phyloP scores from a whole-genome alignment of 768 basidiomycete genomes.

The Auricularia heimuer region DNA sequence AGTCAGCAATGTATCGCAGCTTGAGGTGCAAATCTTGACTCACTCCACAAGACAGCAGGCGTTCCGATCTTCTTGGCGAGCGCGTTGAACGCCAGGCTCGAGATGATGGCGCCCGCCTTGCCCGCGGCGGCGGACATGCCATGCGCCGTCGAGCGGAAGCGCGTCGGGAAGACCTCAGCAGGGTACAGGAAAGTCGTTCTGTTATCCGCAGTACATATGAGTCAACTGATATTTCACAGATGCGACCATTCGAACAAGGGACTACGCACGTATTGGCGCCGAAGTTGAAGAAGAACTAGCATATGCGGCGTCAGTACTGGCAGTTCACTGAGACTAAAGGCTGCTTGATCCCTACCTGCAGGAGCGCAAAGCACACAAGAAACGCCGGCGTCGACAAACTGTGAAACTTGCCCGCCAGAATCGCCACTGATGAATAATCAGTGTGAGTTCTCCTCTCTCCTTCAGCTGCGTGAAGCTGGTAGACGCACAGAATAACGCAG shows the following conservation, averaged over 20 bases:
- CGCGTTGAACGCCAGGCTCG: conserved; percentile 38
- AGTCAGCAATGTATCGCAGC: neutral
- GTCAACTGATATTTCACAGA: too few species aligned
- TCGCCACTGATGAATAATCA: conserved; percentile 36
- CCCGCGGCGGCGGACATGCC: conserved; percentile 36
- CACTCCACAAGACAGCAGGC: conserved; percentile 61
- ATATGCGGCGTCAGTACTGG: conserved; percentile 26
- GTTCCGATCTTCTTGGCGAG: conserved; percentile 52
- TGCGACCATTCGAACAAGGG: too few species aligned
- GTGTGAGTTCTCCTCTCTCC: conserved; percentile 14
- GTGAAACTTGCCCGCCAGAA: conserved; percentile 20
- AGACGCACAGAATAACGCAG: conserved; percentile 53
- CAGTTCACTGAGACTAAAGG: conserved; percentile 19
- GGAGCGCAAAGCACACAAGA: conserved; percentile 6
- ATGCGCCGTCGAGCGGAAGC: conserved; percentile 34
- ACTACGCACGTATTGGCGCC: conserved; percentile 26
- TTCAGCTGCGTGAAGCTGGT: neutral
- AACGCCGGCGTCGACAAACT: conserved; percentile 29
- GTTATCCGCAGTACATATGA: too few species aligned
- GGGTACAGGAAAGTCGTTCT: conserved; percentile 34
- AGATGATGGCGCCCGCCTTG: conserved; percentile 35
- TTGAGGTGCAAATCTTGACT: conserved; percentile 18
- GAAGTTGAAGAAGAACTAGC: conserved; percentile 34
- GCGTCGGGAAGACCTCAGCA: conserved; percentile 36
- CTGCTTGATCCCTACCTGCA: conserved; percentile 7